Evolutionary conservation across 2,329 filamentous ascomycete genomes (phyloP).

Genomic region (Exophiala bonariae): DNA sequence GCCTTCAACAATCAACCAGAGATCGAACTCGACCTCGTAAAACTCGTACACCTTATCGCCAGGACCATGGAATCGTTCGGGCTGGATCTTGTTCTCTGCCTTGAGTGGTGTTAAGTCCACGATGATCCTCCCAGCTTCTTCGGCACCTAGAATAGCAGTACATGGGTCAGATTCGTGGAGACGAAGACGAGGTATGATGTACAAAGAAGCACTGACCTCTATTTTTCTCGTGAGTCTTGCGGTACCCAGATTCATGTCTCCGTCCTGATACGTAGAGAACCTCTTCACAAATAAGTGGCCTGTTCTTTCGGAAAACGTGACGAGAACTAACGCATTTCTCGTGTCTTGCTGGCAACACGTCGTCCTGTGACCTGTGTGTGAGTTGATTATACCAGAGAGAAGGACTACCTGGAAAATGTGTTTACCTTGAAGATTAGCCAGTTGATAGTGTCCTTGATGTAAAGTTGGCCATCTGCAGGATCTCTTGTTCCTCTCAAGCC

Average conservation of each 20-base stretch:
- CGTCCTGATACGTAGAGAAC: conserved; percentile 22
- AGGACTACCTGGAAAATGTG: conserved; percentile 24
- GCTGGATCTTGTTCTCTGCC: conserved; percentile 22
- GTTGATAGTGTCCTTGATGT: conserved; percentile 28
- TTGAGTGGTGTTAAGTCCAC: conserved; percentile 32
- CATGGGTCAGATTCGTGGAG: not conserved
- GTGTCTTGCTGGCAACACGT: no score
- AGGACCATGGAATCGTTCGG: conserved; percentile 8
- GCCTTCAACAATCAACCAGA: conserved; percentile 29
- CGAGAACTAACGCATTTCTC: no score
- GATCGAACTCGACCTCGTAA: conserved; percentile 25
- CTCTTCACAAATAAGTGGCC: conserved; percentile 6
- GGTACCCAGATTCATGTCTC: conserved; percentile 25
- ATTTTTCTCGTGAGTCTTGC: conserved; percentile 21
- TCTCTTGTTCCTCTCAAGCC: conserved; percentile 13
- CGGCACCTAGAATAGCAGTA: conserved; percentile 25
- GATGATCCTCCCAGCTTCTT: conserved; percentile 29
- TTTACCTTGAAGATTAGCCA: conserved; percentile 28
- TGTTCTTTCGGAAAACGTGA: no score
- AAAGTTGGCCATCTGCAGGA: conserved; percentile 22
- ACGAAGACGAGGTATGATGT: not conserved
- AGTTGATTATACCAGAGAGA: no score
- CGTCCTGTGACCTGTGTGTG: no score
- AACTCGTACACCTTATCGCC: conserved; percentile 12
- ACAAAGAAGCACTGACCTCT: conserved; percentile 3